Conservation (phyloP, 2,329 filamentous ascomycete genomes). For the Fusarium fujikuroi region DNA sequence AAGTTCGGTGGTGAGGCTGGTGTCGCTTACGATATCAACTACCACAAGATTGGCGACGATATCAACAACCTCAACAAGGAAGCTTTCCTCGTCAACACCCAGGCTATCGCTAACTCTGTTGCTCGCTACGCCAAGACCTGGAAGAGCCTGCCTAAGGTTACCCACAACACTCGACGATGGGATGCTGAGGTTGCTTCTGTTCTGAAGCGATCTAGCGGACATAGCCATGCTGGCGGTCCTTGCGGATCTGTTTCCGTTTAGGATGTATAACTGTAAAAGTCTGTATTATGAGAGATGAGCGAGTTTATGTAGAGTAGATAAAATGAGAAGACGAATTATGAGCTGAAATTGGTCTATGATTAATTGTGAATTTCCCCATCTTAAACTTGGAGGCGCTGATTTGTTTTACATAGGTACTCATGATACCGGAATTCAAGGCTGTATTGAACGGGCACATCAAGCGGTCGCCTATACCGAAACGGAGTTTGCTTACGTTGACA, state of each 20-base stretch:
- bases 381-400: not conserved
- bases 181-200: slow-evolving; percentile 45
- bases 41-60: slow-evolving; percentile 58
- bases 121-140: slow-evolving; percentile 55
- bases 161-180: slow-evolving; percentile 45
- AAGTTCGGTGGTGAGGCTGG: slow-evolving; percentile 72
- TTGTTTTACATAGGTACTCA: not conserved
- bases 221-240: slow-evolving; percentile 44
- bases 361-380: too few species aligned
- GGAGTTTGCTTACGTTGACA: not conserved
- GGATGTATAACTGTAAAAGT: not conserved
- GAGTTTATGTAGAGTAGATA: slow-evolving; percentile 21
- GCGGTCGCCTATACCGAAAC: not conserved
- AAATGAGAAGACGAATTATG: slow-evolving; percentile 28
- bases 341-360: not conserved
- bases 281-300: slow-evolving; percentile 27
- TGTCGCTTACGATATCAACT: slow-evolving; percentile 58
- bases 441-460: not conserved
- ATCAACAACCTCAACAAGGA: slow-evolving; percentile 53
- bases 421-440: not conserved
- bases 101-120: slow-evolving; percentile 55
- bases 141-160: slow-evolving; percentile 47
- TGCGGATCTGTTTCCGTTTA: slow-evolving; percentile 38
- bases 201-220: slow-evolving; percentile 41
- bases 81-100: slow-evolving; percentile 58